A percentile compares a stretch with the other conserved stretches of the same genome.
Evolutionary conservation across 352 stramenopile genomes (phyloP).

Genomic region (Phytopythium boreale): DNA sequence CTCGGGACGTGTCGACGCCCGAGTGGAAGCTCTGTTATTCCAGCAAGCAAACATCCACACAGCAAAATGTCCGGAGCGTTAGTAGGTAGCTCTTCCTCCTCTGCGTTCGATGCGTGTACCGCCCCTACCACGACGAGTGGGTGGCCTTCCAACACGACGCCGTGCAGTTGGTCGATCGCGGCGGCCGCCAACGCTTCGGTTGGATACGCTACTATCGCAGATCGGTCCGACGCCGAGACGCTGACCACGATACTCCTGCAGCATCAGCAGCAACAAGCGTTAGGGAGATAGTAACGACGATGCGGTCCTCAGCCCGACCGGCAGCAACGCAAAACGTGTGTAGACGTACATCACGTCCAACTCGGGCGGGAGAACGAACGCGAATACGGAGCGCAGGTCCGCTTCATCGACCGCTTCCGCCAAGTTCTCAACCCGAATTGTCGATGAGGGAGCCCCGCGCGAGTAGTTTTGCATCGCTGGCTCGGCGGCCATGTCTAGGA

Average conservation of each 20-base stretch:
- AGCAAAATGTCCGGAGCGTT: neutral
- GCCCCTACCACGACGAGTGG: slow-evolving; percentile 50
- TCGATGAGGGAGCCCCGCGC: slow-evolving; percentile 22
- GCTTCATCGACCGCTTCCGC: slow-evolving; percentile 39
- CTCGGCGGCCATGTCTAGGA: slow-evolving; percentile 28
- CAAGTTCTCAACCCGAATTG: slow-evolving; percentile 43
- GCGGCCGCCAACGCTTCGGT: slow-evolving; percentile 26
- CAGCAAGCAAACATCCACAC: neutral
- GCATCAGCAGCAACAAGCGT: neutral
- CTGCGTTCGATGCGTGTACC: neutral
- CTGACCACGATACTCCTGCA: slow-evolving; percentile 15
- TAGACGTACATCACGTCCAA: slow-evolving; percentile 32
- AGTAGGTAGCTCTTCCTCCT: neutral
- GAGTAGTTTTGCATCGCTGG: slow-evolving; percentile 34
- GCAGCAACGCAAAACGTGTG: neutral
- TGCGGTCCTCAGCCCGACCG: too few relatives aligned
- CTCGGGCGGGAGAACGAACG: slow-evolving; percentile 40
- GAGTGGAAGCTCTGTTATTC: slow-evolving; percentile 18
- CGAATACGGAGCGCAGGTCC: slow-evolving; percentile 56
- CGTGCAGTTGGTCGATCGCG: slow-evolving; percentile 44
- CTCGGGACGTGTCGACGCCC: neutral
- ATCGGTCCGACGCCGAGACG: slow-evolving; percentile 5
- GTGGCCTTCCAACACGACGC: slow-evolving; percentile 42
- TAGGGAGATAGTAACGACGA: neutral
- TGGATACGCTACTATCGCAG: slow-evolving; percentile 23